These are phyloP conservation scores for Chondrus crispus DNA, from an alignment of 23 red algal species.

Conservation along the genomic window DNA sequence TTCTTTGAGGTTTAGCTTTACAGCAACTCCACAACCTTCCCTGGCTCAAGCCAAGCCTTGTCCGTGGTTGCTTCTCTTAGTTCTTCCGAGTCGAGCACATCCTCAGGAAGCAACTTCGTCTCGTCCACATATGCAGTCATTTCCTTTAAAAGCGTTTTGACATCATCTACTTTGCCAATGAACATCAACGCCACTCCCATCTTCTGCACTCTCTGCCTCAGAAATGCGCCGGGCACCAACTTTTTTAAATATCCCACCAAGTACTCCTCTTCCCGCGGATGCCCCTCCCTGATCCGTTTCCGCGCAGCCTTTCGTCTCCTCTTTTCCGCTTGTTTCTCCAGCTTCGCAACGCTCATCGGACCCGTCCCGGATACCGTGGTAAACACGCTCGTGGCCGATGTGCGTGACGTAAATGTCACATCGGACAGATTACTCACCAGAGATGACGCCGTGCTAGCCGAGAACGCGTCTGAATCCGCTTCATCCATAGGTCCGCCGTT, in stretches of 20 bases:
- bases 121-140: not conserved
- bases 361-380: conserved; percentile 4
- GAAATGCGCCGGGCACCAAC: conserved; percentile 6
- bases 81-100: not conserved
- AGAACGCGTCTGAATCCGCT: conserved; percentile 47
- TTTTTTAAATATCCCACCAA: conserved; percentile 28
- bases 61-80: too few relatives aligned
- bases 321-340: conserved; percentile 50
- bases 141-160: not conserved
- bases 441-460: conserved; percentile 38
- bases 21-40: too few relatives aligned
- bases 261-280: conserved; percentile 38
- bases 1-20: too few relatives aligned
- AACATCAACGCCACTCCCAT: not conserved
- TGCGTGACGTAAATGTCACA: conserved; percentile 32
- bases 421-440: conserved; percentile 41
- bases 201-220: not conserved
- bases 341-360: conserved; percentile 14
- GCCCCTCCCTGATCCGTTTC: conserved; percentile 46
- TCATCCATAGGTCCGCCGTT: not conserved
- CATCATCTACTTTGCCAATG: not conserved
- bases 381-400: conserved; percentile 51
- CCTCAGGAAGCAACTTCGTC: conserved; percentile 5
- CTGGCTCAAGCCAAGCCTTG: too few relatives aligned
- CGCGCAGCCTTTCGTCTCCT: conserved; percentile 27